Evolutionary conservation across 129 eudicot species (phyloP), one percentile per base, ranked within the genome.

Genomic region (Cynara cardunculus): DNA sequence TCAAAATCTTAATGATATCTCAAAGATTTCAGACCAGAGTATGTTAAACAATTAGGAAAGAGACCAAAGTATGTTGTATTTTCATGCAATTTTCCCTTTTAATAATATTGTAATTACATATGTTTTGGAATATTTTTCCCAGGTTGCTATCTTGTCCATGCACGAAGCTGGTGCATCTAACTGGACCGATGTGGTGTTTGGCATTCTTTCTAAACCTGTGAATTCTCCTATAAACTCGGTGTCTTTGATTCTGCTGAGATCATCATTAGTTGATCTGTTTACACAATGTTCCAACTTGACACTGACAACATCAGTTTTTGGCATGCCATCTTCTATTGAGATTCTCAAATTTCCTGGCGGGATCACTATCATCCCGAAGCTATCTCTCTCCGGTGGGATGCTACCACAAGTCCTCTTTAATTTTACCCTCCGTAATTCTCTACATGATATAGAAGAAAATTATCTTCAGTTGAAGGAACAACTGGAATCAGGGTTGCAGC

Each of bases 111-210:
- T 39, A 69, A 5, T 67, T 2, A 30, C 37, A 44, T 37, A 12
- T 64, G 24, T 21, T 62, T 64, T 35, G 46, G 24, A 75, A 25
- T 78, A 30, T 34, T 72, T 69, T 83, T 56, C 18, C 21, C 87
- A 93, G 98, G 92, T 93, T 83, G 87, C 84, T 24, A 77, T 93
- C 80, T 77, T 93, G 76, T 93, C 98, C 66, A 89, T 93, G 91
- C 94, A 91, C 78, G 72, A 75, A 28, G 81, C 89, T 21, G 69
- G 69, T 80, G 72, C 71, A 74, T 72, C 89, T 86, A 89, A 93
- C 92, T 80, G 28, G 81, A 93, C 98, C 0, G 39, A 93, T 80
- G 92, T 93, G 76, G 84, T 91, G 69, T 93, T 93, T 75, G 96
- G 98, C 37, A 78, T 91, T 78, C 88, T 93, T 77, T 84, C 96